These are phyloP conservation scores for Euphorbia lathyris DNA, from an alignment of 345 rosid species.

Conservation along the genomic window DNA sequence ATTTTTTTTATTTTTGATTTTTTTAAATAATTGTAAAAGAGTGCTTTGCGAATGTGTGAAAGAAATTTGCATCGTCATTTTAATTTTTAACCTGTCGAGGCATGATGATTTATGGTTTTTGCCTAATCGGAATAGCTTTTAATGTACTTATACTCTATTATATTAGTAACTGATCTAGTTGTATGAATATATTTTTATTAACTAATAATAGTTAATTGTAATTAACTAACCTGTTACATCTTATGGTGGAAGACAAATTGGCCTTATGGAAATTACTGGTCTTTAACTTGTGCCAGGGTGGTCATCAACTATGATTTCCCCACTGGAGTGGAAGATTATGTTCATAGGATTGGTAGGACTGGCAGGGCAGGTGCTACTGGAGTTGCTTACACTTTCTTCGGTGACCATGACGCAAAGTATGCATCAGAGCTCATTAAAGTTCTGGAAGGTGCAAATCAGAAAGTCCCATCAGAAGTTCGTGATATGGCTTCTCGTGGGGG, in stretches of 20 bases:
- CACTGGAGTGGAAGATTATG: conserved; percentile 95
- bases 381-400: conserved; percentile 72
- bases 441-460: conserved; percentile 89
- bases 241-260: background rate
- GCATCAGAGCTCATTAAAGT: conserved; percentile 84
- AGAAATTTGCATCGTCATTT: background rate
- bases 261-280: background rate
- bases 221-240: background rate
- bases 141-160: background rate
- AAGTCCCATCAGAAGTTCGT: conserved; percentile 79
- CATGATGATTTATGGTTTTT: too few relatives aligned
- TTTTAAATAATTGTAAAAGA: background rate
- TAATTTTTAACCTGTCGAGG: background rate
- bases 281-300: conserved; percentile 48
- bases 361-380: conserved; percentile 99
- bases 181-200: too few relatives aligned
- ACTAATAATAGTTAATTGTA: background rate
- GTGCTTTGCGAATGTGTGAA: background rate
- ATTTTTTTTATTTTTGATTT: too few relatives aligned
- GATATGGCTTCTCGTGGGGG: conserved; percentile 85
- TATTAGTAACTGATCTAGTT: background rate
- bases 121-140: background rate
- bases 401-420: conserved; percentile 88
- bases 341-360: conserved; percentile 96
- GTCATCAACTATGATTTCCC: conserved; percentile 96